A percentile compares a stretch with the other conserved stretches of the same genome.
Conservation (phyloP, 2,329 filamentous ascomycete genomes). For the Apiospora phragmitis region DNA sequence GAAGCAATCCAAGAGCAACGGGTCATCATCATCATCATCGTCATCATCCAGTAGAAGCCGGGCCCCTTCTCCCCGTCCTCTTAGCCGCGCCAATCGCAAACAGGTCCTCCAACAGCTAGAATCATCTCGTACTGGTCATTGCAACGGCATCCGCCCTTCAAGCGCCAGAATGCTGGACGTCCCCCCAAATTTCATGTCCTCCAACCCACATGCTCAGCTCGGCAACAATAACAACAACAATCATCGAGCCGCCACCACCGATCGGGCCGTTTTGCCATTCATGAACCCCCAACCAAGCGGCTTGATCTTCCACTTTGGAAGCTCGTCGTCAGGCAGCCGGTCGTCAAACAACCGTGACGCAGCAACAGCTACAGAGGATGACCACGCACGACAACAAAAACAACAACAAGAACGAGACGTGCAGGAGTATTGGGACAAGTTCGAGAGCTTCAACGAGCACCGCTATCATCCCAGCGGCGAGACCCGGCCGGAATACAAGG, state of each 20-base stretch:
- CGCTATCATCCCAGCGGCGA: not conserved
- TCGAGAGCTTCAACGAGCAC: not conserved
- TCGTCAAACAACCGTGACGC: not conserved
- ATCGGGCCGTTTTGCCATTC: not conserved
- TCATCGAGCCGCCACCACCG: not conserved
- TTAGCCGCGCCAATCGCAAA: not conserved
- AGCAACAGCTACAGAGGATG: not conserved
- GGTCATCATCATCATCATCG: not conserved
- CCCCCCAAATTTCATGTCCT: too few species aligned
- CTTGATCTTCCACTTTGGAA: too few species aligned
- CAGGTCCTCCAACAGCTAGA: not conserved
- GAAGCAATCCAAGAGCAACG: not conserved
- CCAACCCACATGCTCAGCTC: too few species aligned
- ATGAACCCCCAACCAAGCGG: not conserved
- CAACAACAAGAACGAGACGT: not conserved
- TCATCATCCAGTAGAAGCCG: not conserved
- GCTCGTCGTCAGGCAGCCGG: too few species aligned
- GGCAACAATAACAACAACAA: too few species aligned
- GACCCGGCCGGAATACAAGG: not conserved
- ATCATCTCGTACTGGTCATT: not conserved
- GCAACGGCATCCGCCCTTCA: not conserved
- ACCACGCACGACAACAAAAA: not conserved
- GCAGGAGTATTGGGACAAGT: not conserved
- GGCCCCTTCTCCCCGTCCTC: not conserved
- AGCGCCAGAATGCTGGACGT: not conserved